Conservation (phyloP, 257 asterid species). For the Rubia yunnanensis region DNA sequence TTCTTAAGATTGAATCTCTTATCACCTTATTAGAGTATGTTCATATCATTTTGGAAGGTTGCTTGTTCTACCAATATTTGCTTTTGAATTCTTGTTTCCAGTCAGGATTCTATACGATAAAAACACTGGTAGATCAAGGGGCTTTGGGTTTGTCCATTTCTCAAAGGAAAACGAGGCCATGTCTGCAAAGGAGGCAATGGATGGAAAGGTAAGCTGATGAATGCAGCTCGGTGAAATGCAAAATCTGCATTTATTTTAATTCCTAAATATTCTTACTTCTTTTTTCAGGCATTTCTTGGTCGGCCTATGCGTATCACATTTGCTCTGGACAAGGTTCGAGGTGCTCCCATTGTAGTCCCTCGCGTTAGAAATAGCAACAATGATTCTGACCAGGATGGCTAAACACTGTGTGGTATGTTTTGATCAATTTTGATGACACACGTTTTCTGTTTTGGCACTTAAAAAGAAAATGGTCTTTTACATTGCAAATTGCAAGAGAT, state of each 20-base stretch:
- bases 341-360: conserved; percentile 42
- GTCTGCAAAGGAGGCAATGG: conserved; percentile 45
- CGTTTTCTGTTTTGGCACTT: not conserved
- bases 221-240: not conserved
- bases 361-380: conserved; percentile 19
- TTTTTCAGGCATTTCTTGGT: conserved; percentile 40
- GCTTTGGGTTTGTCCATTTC: conserved; percentile 42
- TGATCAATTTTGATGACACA: not conserved
- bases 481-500: not conserved
- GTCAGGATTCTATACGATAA: conserved; percentile 26
- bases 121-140: conserved; percentile 40
- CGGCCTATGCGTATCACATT: conserved; percentile 40
- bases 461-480: not conserved
- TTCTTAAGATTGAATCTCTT: too few species aligned
- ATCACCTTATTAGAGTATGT: not conserved
- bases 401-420: not conserved
- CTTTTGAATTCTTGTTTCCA: not conserved
- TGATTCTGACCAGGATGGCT: not conserved
- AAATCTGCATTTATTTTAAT: not conserved
- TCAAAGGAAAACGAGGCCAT: conserved; percentile 32
- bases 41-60: not conserved
- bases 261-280: not conserved
- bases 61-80: not conserved
- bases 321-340: conserved; percentile 39
- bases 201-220: conserved; percentile 31